Evolutionary conservation across 495 filamentous ascomycete genomes (phyloP), one percentile per base, ranked within the genome.

Genomic region (Penicillium malachiteum): DNA sequence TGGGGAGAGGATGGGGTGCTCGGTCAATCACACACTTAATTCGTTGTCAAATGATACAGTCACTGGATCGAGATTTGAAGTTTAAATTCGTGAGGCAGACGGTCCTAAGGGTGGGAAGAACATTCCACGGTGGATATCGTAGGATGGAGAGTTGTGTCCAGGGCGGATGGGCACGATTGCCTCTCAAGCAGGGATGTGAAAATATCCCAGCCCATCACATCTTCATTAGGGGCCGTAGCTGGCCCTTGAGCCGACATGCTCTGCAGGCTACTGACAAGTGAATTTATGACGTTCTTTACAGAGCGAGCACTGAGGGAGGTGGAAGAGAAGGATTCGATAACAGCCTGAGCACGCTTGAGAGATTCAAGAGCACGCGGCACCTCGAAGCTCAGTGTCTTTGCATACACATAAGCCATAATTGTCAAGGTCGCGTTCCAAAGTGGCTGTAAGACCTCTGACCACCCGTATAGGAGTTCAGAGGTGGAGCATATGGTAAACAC

Each of bases 381-480:
- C 14, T 21, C 48, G 8, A 33, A 50, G 48, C 16, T 40, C 48
- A 50, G 14, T 33, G 48, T 39, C n/a, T 31, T 40, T n/a, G 26
- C 35, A 30, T 16, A 40, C 7, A 40, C 34, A 26, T 39, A 50
- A 26, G 48, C 48, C 33, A 41, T 50, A n/a, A 50, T 50, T 21
- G 48, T 40, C 48, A 50, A 16, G 16, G 48, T 50, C 34, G 48
- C 48, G 37, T 50, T 50, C 48, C 48, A 50, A 16, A 50, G 48
- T 9, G 48, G 18, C 48, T 50, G 48, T 34, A 50, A 33, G 37
- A 50, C 35, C 6, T 50, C 48, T 40, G 48, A 40, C 48, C 48
- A 50, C 33, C 48, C 48, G 26, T 50, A 50, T 17, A 50, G 48
- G 33, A 40, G 17, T 33, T 50, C 48, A 26, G 48, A 50, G 1